Evolutionary conservation across 1,139 yeast genomes (phyloP).

Genomic region (Scheffersomyces titani): DNA sequence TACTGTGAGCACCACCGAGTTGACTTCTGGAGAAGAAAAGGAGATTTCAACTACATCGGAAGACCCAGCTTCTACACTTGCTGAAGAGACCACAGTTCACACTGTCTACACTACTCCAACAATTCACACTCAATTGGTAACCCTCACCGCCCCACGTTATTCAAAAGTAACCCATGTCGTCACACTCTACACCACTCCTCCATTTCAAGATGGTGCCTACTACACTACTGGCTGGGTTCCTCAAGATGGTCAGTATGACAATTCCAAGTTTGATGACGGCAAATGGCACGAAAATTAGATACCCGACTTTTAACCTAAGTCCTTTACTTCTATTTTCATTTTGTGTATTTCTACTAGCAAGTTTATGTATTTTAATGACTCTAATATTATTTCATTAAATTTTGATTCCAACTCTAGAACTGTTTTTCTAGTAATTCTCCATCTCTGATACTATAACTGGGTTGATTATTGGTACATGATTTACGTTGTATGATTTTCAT

Average conservation of each 20-base stretch:
- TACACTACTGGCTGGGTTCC: background rate
- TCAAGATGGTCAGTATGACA: slow-evolving; percentile 1
- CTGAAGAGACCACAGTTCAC: background rate
- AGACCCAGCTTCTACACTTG: background rate
- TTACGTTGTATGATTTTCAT: slow-evolving; percentile 13
- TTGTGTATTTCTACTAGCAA: background rate
- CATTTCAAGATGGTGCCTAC: background rate
- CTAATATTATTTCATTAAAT: background rate
- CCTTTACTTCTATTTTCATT: background rate
- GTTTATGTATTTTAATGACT: background rate
- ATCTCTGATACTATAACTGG: background rate
- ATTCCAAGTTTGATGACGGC: background rate
- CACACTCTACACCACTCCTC: background rate
- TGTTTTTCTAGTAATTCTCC: background rate
- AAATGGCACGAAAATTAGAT: background rate
- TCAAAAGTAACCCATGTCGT: background rate
- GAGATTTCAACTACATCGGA: background rate
- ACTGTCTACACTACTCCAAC: slow-evolving; percentile 9
- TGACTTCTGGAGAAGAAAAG: background rate
- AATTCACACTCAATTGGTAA: slow-evolving; percentile 1
- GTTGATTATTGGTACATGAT: background rate
- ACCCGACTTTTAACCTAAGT: background rate
- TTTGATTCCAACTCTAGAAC: background rate
- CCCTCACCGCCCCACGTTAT: background rate
- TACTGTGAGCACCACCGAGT: background rate